Conservation (phyloP, 2,329 filamentous ascomycete species). For the Tolypocladium paradoxum region DNA sequence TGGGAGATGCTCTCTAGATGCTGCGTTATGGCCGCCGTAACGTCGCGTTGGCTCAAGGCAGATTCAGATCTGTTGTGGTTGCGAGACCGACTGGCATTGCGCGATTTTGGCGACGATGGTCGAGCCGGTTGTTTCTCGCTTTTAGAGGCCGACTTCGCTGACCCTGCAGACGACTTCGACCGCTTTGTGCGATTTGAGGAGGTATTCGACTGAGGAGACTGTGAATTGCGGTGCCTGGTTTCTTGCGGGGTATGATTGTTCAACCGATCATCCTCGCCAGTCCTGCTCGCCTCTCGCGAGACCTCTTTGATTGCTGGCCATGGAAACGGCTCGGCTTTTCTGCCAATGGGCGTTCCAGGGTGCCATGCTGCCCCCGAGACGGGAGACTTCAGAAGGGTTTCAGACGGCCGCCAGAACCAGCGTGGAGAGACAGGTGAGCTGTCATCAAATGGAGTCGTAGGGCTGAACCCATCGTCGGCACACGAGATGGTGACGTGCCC, state of each 20-base stretch:
- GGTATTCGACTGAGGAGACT: constrained; percentile 4
- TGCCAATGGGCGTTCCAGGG: constrained; percentile 9
- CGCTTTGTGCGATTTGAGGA: constrained; percentile 3
- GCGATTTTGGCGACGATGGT: constrained; percentile 23
- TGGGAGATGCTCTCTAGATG: constrained; percentile 13
- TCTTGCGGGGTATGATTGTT: neutral
- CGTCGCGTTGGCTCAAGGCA: constrained; percentile 1
- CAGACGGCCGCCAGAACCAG: constrained; percentile 12
- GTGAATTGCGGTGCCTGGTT: neutral
- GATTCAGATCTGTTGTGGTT: constrained; percentile 13
- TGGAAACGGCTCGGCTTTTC: constrained; percentile 11
- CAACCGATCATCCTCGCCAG: neutral
- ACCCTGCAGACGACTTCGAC: constrained; percentile 1
- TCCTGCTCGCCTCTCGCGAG: neutral
- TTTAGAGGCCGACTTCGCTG: neutral
- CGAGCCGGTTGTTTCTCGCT: constrained; percentile 5
- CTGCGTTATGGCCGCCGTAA: constrained; percentile 6
- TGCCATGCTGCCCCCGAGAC: constrained; percentile 4
- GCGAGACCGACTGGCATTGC: constrained; percentile 21
- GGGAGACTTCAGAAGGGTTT: constrained; percentile 8
- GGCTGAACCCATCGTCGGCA: constrained; percentile 2
- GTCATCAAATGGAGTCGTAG: constrained; percentile 10
- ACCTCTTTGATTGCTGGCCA: constrained; percentile 9
- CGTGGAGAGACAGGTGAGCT: constrained; percentile 7
- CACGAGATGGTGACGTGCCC: constrained; percentile 7